Evolutionary conservation across 768 basidiomycete genomes (phyloP), one percentile per base, ranked within the genome.

Genomic region (Thelephora ganbajun): DNA sequence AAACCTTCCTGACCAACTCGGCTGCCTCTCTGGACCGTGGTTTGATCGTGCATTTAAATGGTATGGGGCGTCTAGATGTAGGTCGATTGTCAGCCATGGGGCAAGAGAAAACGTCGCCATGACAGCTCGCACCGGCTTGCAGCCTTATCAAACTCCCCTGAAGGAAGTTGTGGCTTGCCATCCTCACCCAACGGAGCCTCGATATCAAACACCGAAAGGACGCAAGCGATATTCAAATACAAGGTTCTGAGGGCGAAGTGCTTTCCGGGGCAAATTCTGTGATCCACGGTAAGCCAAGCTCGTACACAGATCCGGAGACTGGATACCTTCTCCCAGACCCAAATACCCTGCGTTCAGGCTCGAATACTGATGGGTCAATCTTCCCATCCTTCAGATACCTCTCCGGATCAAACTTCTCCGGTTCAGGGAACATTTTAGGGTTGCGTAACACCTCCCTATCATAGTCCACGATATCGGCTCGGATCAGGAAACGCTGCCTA

Each of bases 391-490:
- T 55, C 23, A 72, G 45, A 54, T 70, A 77, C 16, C 75, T 63
- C 19, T 72, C 70, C 0, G 76, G 76, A 33, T 70, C 65, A 55
- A 79, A 78, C 11, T 51, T 55, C 3, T 63, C 55, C 0, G 76
- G 76, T 13, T 75, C 62, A 0, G 69, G 70, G 54, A 66, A 78
- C 12, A 55, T 56, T 30, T 56, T 39, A 3, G 70, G 70, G 51
- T 78, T 71, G 37, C 71, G 74, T 22, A 74, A 61, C 44, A 77
- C 73, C 1, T 66, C 66, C 72, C 76, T 76, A 22, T 13, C 14
- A 34, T 16, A 44, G 22, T 11, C 11, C 11, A 14, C n/a, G 26
- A 16, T 19, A 39, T 16, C 11, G n/a, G 20, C 3, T 16, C 37
- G 37, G 5, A 11, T 9, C 45, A 22, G n/a, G 14, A 18, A 6